Percentiles rank a stretch among this genome's conserved stretches.
phyloP scores from a whole-genome alignment of 768 basidiomycete species.

The Boletales sp. region DNA sequence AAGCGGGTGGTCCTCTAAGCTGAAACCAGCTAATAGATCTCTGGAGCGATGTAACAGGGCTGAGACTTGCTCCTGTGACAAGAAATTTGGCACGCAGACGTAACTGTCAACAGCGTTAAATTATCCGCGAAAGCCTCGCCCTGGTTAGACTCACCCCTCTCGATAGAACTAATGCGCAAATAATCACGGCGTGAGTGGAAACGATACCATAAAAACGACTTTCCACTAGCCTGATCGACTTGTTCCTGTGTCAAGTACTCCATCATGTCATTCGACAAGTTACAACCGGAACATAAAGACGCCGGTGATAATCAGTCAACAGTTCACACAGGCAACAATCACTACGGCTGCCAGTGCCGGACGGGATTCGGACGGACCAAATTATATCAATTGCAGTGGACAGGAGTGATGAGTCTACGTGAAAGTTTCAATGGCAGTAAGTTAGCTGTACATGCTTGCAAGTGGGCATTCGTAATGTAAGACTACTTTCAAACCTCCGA shows the following conservation, averaged over 20 bases:
- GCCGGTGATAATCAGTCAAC: no score
- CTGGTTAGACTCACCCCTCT: conserved; percentile 42
- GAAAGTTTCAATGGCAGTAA: neutral
- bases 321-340: no score
- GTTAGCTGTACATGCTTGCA: conserved; percentile 4
- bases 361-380: no score
- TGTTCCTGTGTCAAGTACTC: conserved; percentile 56
- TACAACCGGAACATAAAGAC: no score
- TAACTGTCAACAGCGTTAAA: conserved; percentile 47
- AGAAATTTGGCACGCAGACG: conserved; percentile 72
- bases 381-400: no score
- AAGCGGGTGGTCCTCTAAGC: conserved; percentile 72
- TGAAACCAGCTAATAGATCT: conserved; percentile 75
- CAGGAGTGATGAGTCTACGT: no score
- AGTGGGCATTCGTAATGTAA: neutral
- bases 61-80: conserved; percentile 52
- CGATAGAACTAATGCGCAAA: conserved; percentile 45
- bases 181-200: neutral
- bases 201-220: neutral
- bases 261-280: neutral
- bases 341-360: no score
- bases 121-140: no score
- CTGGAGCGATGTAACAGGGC: conserved; percentile 69
- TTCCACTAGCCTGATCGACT: conserved; percentile 47
- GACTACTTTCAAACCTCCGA: conserved; percentile 21